phyloP scores from a whole-genome alignment of 2,329 filamentous ascomycete species.

The Magnaporthiopsis incrustans region DNA sequence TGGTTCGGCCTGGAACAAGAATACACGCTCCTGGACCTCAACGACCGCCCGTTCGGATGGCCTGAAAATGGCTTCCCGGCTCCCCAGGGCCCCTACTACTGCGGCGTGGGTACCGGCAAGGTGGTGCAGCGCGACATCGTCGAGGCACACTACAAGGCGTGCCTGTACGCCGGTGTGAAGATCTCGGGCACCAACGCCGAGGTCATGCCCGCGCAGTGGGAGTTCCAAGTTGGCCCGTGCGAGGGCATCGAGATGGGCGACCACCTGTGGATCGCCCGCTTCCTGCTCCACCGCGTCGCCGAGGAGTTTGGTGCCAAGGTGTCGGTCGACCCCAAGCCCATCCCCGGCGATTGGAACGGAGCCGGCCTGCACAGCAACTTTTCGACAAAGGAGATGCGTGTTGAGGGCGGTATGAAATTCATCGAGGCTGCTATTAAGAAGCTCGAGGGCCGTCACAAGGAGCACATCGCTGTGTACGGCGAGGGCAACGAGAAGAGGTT shows the following conservation, averaged over 20 bases:
- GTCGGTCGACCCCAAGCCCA: conserved; percentile 91
- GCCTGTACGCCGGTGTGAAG: conserved; percentile 78
- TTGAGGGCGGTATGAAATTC: conserved; percentile 87
- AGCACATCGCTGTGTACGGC: conserved; percentile 87
- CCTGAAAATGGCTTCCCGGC: conserved; percentile 81
- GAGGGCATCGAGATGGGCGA: conserved; percentile 85
- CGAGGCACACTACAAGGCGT: conserved; percentile 68
- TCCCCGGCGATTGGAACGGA: conserved; percentile 92
- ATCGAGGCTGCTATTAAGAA: conserved; percentile 85
- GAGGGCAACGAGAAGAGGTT: conserved; percentile 93
- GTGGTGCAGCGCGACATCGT: conserved; percentile 98
- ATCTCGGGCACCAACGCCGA: conserved; percentile 99
- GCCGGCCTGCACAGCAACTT: conserved; percentile 74
- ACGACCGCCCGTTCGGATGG: conserved; percentile 90
- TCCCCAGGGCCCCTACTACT: conserved; percentile 94
- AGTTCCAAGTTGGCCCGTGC: conserved; percentile 73
- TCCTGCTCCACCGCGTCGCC: conserved; percentile 72
- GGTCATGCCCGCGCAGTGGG: conserved; percentile 80
- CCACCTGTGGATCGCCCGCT: conserved; percentile 89
- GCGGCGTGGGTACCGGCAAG: conserved; percentile 93
- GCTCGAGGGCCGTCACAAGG: conserved; percentile 67
- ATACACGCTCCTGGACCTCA: conserved; percentile 84
- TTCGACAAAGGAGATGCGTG: conserved; percentile 80
- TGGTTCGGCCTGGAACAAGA: conserved; percentile 99
- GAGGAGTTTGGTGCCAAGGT: conserved; percentile 97